Evolutionary conservation across 2,329 filamentous ascomycete genomes (phyloP), one percentile per base, ranked within the genome.

Genomic region (Alternaria sp.): DNA sequence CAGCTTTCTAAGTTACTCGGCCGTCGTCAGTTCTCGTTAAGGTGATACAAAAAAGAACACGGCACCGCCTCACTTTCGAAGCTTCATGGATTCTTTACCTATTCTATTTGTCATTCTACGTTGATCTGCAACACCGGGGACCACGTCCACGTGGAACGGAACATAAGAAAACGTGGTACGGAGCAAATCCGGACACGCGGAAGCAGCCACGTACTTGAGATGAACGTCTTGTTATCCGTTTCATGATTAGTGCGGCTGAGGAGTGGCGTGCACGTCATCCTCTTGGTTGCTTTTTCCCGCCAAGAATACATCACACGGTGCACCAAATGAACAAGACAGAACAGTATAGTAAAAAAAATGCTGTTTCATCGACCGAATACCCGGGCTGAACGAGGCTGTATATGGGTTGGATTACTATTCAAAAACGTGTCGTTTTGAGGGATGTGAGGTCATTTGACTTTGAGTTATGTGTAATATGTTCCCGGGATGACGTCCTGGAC

Each of bases 31-130:
- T 28, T 28, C 20, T 25, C 46, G 16, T 50, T 20, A 50, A 50
- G 8, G 11, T 50, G 46, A 50, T 18, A 50, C 46, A 50, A 50
- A 50, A 50, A 50, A 30, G 9, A 25, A 38, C 46, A 36, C 14
- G 4, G 14, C 14, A n/a, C 46, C 46, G 46, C 46, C 46, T 50
- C 46, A 50, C 22, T 50, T 50, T 38, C 20, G 46, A 25, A 38
- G 30, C 20, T 50, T 50, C 30, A 20, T 16, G 9, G 18, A 8
- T 36, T 36, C 30, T 11, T 4, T 25, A 2, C 20, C 46, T n/a
- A 50, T 50, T 50, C 46, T 50, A 50, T 50, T 50, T 50, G 46
- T 50, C 46, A 50, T n/a, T 50, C 46, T 36, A 50, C 46, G 46
- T 50, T 50, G 46, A 36, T 50, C 20, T 50, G 32, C 30, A 50